Conservation (phyloP, 805 yeast genomes). For the Teunomyces aglyptinius region DNA sequence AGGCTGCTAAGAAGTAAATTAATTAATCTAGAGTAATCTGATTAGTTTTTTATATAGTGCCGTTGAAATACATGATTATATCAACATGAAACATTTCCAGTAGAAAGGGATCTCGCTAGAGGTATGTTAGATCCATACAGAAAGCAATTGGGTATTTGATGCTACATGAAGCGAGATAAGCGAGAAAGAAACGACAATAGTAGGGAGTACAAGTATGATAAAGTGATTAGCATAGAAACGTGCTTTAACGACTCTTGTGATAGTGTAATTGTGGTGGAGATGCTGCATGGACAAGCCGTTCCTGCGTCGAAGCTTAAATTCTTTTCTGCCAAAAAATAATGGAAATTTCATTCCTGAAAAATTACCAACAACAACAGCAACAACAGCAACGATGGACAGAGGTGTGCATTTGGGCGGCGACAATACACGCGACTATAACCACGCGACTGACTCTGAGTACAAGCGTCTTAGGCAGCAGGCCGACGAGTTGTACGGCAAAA, state of each 20-base stretch:
- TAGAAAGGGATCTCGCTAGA: background rate
- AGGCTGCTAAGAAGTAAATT: constrained; percentile 71
- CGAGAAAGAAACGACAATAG: too few species aligned
- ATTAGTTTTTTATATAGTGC: constrained; percentile 4
- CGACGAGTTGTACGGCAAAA: constrained; percentile 57
- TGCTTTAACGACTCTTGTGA: too few species aligned
- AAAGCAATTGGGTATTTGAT: too few species aligned
- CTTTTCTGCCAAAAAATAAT: background rate
- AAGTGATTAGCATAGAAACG: too few species aligned
- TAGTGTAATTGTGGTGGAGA: background rate
- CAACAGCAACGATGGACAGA: constrained; percentile 16
- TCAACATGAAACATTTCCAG: background rate
- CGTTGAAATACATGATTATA: constrained; percentile 5
- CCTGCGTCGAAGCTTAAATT: background rate
- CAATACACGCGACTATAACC: constrained; percentile 60
- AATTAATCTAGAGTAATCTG: constrained; percentile 5
- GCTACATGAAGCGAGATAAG: too few species aligned
- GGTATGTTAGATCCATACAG: too few species aligned
- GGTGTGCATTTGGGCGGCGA: constrained; percentile 26
- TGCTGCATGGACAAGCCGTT: background rate
- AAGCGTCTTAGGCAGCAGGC: constrained; percentile 65
- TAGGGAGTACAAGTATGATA: too few species aligned
- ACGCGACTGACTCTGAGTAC: constrained; percentile 67
- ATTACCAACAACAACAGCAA: background rate
- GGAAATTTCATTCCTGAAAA: background rate